Percentiles rank a stretch among this genome's conserved stretches.
Evolutionary conservation across 257 asterid genomes (phyloP).

Genomic region (Cinchona pubescens): DNA sequence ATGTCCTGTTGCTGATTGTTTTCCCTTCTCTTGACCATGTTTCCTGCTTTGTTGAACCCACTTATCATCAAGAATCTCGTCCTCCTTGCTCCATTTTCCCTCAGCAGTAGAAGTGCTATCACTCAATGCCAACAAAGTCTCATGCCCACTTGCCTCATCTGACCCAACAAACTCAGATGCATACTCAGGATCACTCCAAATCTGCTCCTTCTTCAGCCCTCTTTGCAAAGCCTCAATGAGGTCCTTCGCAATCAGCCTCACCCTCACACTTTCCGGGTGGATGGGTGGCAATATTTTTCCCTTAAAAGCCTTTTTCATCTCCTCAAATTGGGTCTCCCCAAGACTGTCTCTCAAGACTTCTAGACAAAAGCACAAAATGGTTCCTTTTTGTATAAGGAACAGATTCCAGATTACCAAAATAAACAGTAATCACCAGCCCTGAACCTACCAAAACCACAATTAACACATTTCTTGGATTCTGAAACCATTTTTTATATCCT

Average conservation of each 20-base stretch:
- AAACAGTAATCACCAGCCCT: conserved; percentile 62
- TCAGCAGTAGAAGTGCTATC: conserved; percentile 30
- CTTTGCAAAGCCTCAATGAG: conserved; percentile 72
- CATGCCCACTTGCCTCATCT: conserved; percentile 29
- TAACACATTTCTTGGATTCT: conserved; percentile 51
- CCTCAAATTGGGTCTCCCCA: conserved; percentile 63
- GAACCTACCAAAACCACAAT: conserved; percentile 49
- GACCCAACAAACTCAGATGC: conserved; percentile 33
- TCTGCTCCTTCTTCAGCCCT: conserved; percentile 72
- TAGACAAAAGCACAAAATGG: conserved; percentile 78
- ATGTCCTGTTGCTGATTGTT: conserved; percentile 48
- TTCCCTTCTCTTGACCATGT: conserved; percentile 61
- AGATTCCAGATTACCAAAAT: conserved; percentile 75
- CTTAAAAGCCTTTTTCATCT: conserved; percentile 44
- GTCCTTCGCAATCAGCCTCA: conserved; percentile 60
- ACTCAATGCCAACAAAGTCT: conserved; percentile 34
- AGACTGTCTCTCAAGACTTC: conserved; percentile 47
- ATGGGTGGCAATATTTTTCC: conserved; percentile 82
- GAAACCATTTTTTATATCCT: conserved; percentile 61
- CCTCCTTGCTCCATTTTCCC: conserved; percentile 69
- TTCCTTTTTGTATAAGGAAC: conserved; percentile 80
- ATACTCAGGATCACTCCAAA: conserved; percentile 71
- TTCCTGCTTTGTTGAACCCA: conserved; percentile 84
- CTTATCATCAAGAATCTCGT: conserved; percentile 75
- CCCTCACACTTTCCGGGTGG: conserved; percentile 84